These are phyloP conservation scores for Sarocladium kiliense DNA, from an alignment of 2,329 filamentous ascomycete species.

Conservation along the genomic window DNA sequence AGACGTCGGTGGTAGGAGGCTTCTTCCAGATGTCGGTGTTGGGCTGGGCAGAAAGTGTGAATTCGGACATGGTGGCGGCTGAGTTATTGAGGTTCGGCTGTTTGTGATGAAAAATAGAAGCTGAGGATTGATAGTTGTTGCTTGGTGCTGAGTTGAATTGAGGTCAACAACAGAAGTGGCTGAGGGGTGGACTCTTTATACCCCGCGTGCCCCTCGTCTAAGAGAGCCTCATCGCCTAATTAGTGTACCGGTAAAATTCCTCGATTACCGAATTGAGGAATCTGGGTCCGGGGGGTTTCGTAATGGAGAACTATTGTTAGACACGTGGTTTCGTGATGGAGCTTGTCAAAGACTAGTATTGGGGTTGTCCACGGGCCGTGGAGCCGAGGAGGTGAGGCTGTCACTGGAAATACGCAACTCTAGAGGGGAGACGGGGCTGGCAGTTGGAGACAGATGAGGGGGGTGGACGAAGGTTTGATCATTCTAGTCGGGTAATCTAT, in stretches of 20 bases:
- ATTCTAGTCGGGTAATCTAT: not conserved
- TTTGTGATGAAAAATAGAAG: too few relatives aligned
- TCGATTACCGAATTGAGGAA: not conserved
- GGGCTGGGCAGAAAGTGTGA: conserved; percentile 51
- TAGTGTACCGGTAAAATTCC: not conserved
- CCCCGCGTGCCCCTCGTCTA: not conserved
- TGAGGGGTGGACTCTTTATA: not conserved
- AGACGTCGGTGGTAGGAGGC: conserved; percentile 58
- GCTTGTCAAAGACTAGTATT: too few relatives aligned
- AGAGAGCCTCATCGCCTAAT: not conserved
- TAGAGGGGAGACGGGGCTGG: too few relatives aligned
- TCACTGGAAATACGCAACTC: not conserved
- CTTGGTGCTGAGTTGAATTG: too few relatives aligned
- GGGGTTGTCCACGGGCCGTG: not conserved
- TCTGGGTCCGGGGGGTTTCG: not conserved
- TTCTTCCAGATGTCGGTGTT: conserved; percentile 76
- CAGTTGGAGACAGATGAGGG: not conserved
- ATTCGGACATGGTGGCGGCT: conserved; percentile 19
- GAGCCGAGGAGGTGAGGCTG: not conserved
- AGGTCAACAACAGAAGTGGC: not conserved
- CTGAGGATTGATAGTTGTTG: too few relatives aligned
- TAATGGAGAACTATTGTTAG: not conserved
- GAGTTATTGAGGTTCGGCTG: not conserved
- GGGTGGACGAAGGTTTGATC: not conserved
- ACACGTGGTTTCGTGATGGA: too few relatives aligned